Evolutionary conservation across 352 stramenopile species (phyloP), one percentile per base, ranked within the genome.

Genomic region (Phytophthora crassamura): DNA sequence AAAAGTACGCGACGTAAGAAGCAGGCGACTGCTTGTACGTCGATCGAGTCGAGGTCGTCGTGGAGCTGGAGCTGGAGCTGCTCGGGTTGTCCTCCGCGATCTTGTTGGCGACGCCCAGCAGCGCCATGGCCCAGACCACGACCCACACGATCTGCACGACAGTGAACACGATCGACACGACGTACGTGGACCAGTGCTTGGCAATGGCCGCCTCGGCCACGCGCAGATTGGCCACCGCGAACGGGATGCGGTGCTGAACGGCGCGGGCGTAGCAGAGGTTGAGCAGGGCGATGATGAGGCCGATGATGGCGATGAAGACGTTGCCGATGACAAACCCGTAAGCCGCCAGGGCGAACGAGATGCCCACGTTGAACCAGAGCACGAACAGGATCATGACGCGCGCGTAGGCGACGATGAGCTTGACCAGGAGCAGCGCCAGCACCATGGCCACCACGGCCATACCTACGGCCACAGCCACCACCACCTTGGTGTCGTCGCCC

Each of bases 171-270:
- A 98, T 89, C 7, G 94, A 90, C 7, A 97, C 68, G 16, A 88
- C 50, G 65, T 98, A 95, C 49, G 95, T 92, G 6, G 88, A 90
- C 61, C 68, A 82, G 72, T 98, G 95, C 58, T 90, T 93, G 38
- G 89, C 85, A 53, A 98, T 94, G 5, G 94, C 94, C 11, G 82
- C 84, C 25, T 94, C 81, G 1, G 90, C 95, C 9, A 95, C 90
- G 18, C 82, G 77, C 34, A 99, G 72, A 69, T 98, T 98, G 16
- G 94, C 90, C 11, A 93, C 86, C 4, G 95, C 95, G 70, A 98
- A 98, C 22, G 95, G 92, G 64, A 99, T 98, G 36, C 91, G 88
- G 76, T 97, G 59, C 86, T 87, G 67, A 39, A 96, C 87, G 1
- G 82, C 74, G 30, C 78, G 89, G 7, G 90, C 82, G 78, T 98